Evolutionary conservation across 371 early-diverging fungal genomes (phyloP).

Genomic region (Rhizopus microsporus): DNA sequence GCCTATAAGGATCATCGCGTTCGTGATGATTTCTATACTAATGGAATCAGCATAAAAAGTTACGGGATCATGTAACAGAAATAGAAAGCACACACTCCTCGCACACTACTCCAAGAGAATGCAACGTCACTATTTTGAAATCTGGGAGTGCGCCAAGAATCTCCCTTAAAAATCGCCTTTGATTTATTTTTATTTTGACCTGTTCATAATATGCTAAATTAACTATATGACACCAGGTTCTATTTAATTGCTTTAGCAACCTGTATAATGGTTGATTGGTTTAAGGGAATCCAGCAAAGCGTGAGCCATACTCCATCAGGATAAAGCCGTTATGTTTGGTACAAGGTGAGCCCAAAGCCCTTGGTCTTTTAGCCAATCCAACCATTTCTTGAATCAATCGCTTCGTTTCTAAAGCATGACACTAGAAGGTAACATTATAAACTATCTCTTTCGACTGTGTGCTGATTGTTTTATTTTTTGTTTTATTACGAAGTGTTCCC

Average conservation of each 20-base stretch:
- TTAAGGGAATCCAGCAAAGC: conserved; percentile 15
- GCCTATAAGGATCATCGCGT: too few relatives aligned
- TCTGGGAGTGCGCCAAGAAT: too few relatives aligned
- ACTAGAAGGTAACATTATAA: conserved; percentile 13
- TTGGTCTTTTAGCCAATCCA: conserved; percentile 19
- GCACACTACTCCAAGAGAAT: too few relatives aligned
- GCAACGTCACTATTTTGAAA: too few relatives aligned
- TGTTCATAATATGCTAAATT: too few relatives aligned
- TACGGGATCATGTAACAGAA: too few relatives aligned
- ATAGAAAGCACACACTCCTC: too few relatives aligned
- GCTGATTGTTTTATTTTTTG: conserved; percentile 6
- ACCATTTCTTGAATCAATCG: conserved; percentile 13
- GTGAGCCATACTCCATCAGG: conserved; percentile 18
- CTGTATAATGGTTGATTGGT: conserved; percentile 13
- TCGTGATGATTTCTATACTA: too few relatives aligned
- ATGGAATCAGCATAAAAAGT: too few relatives aligned
- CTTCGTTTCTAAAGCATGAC: conserved; percentile 11
- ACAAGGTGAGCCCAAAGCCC: conserved; percentile 15
- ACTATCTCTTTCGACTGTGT: conserved; percentile 9
- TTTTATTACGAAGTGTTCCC: too few relatives aligned
- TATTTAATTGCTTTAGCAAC: conserved; percentile 13
- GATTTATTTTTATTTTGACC: too few relatives aligned
- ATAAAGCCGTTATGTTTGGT: conserved; percentile 15
- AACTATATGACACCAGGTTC: neutral
- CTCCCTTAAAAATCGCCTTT: too few relatives aligned